phyloP scores from a whole-genome alignment of 768 basidiomycete genomes.

The Tulasnella sp. region DNA sequence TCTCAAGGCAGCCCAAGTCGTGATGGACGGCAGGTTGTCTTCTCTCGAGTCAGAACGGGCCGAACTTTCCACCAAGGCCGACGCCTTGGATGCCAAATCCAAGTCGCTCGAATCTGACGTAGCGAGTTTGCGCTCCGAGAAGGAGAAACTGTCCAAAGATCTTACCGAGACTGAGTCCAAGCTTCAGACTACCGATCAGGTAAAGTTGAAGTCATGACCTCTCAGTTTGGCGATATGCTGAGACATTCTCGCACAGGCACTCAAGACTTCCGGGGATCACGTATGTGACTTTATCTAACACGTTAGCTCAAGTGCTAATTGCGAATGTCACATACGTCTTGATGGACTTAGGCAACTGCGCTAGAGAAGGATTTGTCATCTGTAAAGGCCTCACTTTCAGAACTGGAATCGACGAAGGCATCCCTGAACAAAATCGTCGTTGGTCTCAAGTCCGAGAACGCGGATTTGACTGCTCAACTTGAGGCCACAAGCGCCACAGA shows the following conservation, averaged over 20 bases:
- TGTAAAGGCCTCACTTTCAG: conserved; percentile 2
- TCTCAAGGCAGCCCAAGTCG: too few species aligned
- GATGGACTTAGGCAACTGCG: background rate
- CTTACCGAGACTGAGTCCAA: too few species aligned
- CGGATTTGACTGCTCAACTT: background rate
- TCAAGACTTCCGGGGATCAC: background rate
- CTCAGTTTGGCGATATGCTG: too few species aligned
- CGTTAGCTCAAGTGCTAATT: background rate
- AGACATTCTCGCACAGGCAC: background rate
- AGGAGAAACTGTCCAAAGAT: too few species aligned
- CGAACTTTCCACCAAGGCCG: too few species aligned
- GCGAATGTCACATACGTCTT: background rate
- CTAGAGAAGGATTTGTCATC: background rate
- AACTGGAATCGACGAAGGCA: background rate
- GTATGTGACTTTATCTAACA: background rate
- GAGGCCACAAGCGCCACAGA: conserved; percentile 1
- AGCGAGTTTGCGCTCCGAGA: too few species aligned
- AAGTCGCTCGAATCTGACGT: too few species aligned
- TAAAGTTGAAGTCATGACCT: too few species aligned
- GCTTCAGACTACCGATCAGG: too few species aligned
- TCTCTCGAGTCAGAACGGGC: too few species aligned
- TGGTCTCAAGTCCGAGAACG: background rate
- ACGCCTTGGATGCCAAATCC: too few species aligned
- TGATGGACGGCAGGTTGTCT: too few species aligned
- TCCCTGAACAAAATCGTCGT: background rate